Evolutionary conservation across 2,329 filamentous ascomycete genomes (phyloP).

Genomic region (Saccharata proteae): DNA sequence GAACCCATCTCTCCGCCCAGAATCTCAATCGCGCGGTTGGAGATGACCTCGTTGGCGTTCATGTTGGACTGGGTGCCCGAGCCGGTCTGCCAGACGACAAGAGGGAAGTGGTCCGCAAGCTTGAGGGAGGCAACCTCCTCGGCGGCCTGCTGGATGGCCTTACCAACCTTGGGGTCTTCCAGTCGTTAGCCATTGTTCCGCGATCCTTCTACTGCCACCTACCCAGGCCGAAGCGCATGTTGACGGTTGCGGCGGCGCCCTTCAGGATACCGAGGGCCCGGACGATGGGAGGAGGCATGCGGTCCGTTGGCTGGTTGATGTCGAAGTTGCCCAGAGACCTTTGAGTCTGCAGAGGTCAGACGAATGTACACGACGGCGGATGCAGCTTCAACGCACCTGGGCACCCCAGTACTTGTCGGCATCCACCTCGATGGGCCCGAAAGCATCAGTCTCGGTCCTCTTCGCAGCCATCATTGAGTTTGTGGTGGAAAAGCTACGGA

Average conservation of each 20-base stretch:
- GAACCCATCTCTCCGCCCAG: conserved; percentile 83
- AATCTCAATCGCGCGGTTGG: conserved; percentile 97
- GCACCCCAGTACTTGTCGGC: conserved; percentile 97
- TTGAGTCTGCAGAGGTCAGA: too few relatives aligned
- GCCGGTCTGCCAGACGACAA: conserved; percentile 98
- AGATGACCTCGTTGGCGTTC: conserved; percentile 99
- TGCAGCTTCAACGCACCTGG: too few relatives aligned
- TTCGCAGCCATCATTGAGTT: conserved; percentile 33
- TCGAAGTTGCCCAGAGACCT: conserved; percentile 94
- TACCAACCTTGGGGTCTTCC: conserved; percentile 72
- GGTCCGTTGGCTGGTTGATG: conserved; percentile 98
- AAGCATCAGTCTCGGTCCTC: conserved; percentile 90
- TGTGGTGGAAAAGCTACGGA: conserved; percentile 21
- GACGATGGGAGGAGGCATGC: conserved; percentile 88
- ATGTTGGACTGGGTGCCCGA: conserved; percentile 99
- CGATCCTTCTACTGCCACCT: conserved; percentile 20
- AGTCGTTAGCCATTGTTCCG: conserved; percentile 9
- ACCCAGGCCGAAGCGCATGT: conserved; percentile 86
- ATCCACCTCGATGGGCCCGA: conserved; percentile 88
- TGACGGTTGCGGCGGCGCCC: conserved; percentile 88
- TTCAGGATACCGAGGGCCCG: conserved; percentile 95
- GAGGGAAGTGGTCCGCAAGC: conserved; percentile 92
- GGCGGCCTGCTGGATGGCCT: conserved; percentile 87
- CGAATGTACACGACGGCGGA: too few relatives aligned
- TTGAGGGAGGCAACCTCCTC: conserved; percentile 87